These are phyloP conservation scores for Cryptosporidium ryanae DNA, from an alignment of 169 alveolate genomes.

Conservation along the genomic window DNA sequence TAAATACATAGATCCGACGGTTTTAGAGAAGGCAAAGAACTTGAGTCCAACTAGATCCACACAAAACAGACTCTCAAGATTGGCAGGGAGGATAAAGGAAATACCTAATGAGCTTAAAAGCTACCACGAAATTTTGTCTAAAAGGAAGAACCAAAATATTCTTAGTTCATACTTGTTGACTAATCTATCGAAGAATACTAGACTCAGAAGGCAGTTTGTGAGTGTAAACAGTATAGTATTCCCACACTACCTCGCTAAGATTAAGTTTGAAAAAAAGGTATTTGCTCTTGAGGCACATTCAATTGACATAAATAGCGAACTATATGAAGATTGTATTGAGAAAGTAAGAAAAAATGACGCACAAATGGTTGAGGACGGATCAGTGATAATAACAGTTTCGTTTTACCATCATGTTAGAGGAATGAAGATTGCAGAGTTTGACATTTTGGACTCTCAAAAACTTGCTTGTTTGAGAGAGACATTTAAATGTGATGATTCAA, in stretches of 20 bases:
- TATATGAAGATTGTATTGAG: background rate
- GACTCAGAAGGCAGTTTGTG: constrained; percentile 62
- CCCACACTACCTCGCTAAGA: constrained; percentile 39
- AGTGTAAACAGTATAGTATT: constrained; percentile 57
- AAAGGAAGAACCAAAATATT: constrained; percentile 3
- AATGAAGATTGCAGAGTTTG: constrained; percentile 84
- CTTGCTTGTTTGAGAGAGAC: constrained; percentile 82
- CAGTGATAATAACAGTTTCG: constrained; percentile 75
- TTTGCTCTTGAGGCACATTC: background rate
- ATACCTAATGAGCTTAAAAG: constrained; percentile 15
- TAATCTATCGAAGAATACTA: constrained; percentile 1
- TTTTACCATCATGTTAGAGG: constrained; percentile 86
- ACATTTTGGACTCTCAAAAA: constrained; percentile 83
- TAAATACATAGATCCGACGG: constrained; percentile 4
- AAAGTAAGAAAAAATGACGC: background rate
- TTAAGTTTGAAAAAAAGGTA: background rate
- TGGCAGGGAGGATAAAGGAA: constrained; percentile 37
- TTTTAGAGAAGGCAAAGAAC: constrained; percentile 11
- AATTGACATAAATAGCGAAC: background rate
- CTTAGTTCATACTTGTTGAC: constrained; percentile 41
- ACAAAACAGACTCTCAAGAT: constrained; percentile 35
- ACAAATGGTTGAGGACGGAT: constrained; percentile 3
- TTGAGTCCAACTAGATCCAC: constrained; percentile 27
- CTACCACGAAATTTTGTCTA: constrained; percentile 11
- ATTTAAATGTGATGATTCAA: constrained; percentile 81